Base-by-base conservation (phyloP, 495 filamentous ascomycete species). In the Acidomyces sp. region DNA sequence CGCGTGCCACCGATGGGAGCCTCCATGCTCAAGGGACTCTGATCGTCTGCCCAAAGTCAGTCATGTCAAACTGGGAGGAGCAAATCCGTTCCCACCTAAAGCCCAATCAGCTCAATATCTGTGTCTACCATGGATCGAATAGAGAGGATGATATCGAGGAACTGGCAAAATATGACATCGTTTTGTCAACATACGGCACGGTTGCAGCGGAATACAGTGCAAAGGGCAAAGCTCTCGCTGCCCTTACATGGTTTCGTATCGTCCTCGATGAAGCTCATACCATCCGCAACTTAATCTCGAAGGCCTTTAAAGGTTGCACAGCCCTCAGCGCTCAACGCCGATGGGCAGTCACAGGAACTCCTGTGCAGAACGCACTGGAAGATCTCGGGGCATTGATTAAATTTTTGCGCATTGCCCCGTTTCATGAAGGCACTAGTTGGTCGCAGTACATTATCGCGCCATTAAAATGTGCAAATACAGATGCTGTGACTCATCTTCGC, bases 181-280 rank as follows among this genome's bases (percentile, higher is more conserved):
- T 97, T 28, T 78, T 97, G 45, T 94, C 90, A 0, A 93, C 90
- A 0, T 97, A 96, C 60, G 76, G 77, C 38, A 84, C 81, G 1
- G 69, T 93, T n/a, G 72, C 84, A 4, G 82, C 77, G 34, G 90
- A 96, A 51, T 71, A 80, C 17, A 63, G 65, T 27, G 36, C 17
- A 10, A 43, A 41, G 21, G 26, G 25, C 7, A 83, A 74, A 41
- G 82, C 86, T 0, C 60, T 96, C 26, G 72, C 74, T 24, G 65
- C 76, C 46, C 78, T 87, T 46, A 80, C 81, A 45, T 93, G 88
- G 80, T 96, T 96, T 55, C 80, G 90, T 6, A 85, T 97, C 39
- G 88, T 94, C 0, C 71, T 97, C 19, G 90, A 97, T 53, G 90
- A 97, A 60, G 90, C 87, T 11, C 90, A 97, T 62, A 80, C 77